Base-by-base conservation (phyloP, 176 grass and related monocot genomes). In the Chloris gayana region DNA sequence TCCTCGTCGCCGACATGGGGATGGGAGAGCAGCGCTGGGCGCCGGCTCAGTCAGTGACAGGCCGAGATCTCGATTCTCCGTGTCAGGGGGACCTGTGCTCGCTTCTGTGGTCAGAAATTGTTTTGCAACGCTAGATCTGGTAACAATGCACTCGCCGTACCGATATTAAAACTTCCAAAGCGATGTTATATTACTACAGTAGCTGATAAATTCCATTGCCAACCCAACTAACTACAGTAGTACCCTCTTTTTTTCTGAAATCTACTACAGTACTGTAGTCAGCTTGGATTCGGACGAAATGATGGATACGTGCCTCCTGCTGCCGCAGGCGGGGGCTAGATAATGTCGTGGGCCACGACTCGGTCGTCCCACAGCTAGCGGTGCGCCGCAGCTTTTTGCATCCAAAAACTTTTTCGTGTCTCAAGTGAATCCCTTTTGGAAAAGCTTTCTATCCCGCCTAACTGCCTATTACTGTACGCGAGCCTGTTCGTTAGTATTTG, bases 61-160 rank as follows among this genome's bases (percentile, higher is more conserved):
- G 41, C 49, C 24, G 75, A 84, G 81, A 88, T 88, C 87, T 67
- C 64, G 87, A 81, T 89, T 75, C 71, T 85, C 77, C 77, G 82
- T 81, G 77, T 12, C 57, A 76, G 35, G 24, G 17, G 62, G 5
- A 59, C 50, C 24, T 68, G 86, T 74, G 50, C 5, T 72, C 67
- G 13, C 14, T 21, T 25, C 1, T 37, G 34, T 77, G 73, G 6
- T 42, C n/a, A 50, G 5, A 14, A 64, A 31, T 14, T 45, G 6
- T 60, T 61, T 25, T 22, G 17, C 1, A 3, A 22, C 21, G 51
- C 1, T 56, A 8, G 51, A 21, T 56, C 51, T 8, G 51, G 46
- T 49, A 18, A 17, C 46, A 49, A 15, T 49, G 46, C 46, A 49
- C 46, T 49, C 46, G 14, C 14, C 46, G 46, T 42, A 42, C 41